phyloP scores from a whole-genome alignment of 139 green algal genomes.

The Trebouxia sp. region DNA sequence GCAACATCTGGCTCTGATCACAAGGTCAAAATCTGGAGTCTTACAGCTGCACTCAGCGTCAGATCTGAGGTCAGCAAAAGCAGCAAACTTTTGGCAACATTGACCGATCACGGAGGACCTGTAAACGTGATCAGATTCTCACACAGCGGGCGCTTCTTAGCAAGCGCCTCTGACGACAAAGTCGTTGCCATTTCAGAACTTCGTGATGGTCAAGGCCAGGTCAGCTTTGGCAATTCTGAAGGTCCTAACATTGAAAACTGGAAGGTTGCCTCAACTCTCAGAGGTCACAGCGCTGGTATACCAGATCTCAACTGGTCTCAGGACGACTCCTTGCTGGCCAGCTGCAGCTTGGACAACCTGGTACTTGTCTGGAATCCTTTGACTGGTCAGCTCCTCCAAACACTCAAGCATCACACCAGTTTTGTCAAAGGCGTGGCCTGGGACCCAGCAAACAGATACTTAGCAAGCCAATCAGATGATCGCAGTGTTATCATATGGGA shows the following conservation, averaged over 20 bases:
- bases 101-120: slow-evolving; percentile 70
- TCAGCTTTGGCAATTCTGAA: slow-evolving; percentile 58
- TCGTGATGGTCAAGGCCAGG: slow-evolving; percentile 45
- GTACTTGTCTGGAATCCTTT: slow-evolving; percentile 65
- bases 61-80: slow-evolving; percentile 51
- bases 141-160: slow-evolving; percentile 49
- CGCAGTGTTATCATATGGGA: slow-evolving; percentile 75
- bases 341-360: slow-evolving; percentile 82
- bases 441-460: slow-evolving; percentile 91
- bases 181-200: slow-evolving; percentile 73
- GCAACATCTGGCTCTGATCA: slow-evolving; percentile 73
- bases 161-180: slow-evolving; percentile 78
- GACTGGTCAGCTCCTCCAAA: slow-evolving; percentile 14
- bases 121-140: slow-evolving; percentile 88
- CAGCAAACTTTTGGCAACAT: slow-evolving; percentile 73
- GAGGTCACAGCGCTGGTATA: slow-evolving; percentile 60
- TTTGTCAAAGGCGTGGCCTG: slow-evolving; percentile 96
- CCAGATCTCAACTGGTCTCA: slow-evolving; percentile 83
- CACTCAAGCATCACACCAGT: slow-evolving; percentile 57
- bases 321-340: slow-evolving; percentile 76
- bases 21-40: slow-evolving; percentile 76
- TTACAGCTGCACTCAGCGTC: slow-evolving; percentile 61
- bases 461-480: slow-evolving; percentile 78
- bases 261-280: slow-evolving; percentile 54
- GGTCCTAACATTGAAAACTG: slow-evolving; percentile 88